These are phyloP conservation scores for Blastomyces gilchristii DNA, from an alignment of 2,329 filamentous ascomycete genomes.

Conservation along the genomic window DNA sequence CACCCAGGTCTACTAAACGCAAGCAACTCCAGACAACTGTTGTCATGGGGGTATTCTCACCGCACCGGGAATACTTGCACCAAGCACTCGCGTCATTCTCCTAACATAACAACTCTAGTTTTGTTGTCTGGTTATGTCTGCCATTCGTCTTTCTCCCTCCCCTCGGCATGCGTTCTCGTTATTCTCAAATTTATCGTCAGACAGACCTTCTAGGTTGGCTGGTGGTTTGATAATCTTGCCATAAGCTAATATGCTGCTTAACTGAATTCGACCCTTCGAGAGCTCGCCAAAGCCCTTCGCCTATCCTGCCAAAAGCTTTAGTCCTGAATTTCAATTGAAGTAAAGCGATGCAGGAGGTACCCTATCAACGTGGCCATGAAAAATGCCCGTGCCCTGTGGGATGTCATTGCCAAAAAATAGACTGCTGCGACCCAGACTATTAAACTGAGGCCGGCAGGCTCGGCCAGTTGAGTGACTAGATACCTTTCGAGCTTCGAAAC, in stretches of 20 bases:
- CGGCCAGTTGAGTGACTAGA: not conserved
- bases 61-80: not conserved
- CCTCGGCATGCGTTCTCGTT: not conserved
- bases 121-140: not conserved
- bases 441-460: not conserved
- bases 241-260: not conserved
- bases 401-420: not conserved
- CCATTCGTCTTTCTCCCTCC: not conserved
- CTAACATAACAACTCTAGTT: not conserved
- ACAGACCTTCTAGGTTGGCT: not conserved
- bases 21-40: not conserved
- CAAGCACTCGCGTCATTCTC: not conserved
- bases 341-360: too few species aligned
- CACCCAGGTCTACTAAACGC: not conserved
- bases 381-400: not conserved
- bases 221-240: not conserved
- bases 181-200: not conserved
- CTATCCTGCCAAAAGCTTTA: not conserved
- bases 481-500: not conserved
- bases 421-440: not conserved
- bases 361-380: not conserved
- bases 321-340: not conserved
- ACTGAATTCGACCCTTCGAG: not conserved
- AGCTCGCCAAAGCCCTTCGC: not conserved
- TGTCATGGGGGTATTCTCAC: not conserved